Percentiles rank a stretch among this genome's conserved stretches.
These are phyloP conservation scores for Backusella tuberculispora DNA, from an alignment of 192 early-diverging fungal genomes.

Conservation along the genomic window DNA sequence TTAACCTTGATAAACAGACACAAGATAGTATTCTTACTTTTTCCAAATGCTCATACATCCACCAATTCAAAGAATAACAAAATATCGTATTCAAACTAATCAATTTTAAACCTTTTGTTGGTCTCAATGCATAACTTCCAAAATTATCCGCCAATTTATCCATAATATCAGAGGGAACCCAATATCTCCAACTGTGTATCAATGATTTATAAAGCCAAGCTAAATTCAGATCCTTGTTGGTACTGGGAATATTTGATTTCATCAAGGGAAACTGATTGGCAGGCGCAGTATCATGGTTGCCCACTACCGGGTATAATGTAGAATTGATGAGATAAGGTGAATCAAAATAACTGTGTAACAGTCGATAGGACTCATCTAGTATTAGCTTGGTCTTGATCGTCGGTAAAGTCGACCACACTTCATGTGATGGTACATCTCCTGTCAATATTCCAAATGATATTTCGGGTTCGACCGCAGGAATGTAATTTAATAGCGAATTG, in stretches of 20 bases:
- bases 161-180: slow-evolving; percentile 38
- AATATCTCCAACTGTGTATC: slow-evolving; percentile 51
- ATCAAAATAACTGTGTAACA: slow-evolving; percentile 41
- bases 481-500: slow-evolving; percentile 46
- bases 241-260: slow-evolving; percentile 5
- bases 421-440: slow-evolving; percentile 58
- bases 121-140: slow-evolving; percentile 55
- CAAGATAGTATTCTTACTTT: slow-evolving; percentile 16
- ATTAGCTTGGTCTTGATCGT: slow-evolving; percentile 43
- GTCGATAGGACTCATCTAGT: slow-evolving; percentile 40
- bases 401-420: slow-evolving; percentile 51
- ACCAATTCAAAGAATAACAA: slow-evolving; percentile 61
- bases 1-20: neutral
- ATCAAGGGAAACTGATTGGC: slow-evolving; percentile 44
- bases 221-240: slow-evolving; percentile 24
- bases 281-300: slow-evolving; percentile 59
- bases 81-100: slow-evolving; percentile 63
- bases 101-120: slow-evolving; percentile 48
- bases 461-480: slow-evolving; percentile 43
- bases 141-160: slow-evolving; percentile 40
- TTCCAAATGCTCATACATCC: slow-evolving; percentile 46
- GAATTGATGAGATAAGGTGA: slow-evolving; percentile 35
- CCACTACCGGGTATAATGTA: slow-evolving; percentile 51
- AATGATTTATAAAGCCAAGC: slow-evolving; percentile 53
- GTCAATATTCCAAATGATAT: slow-evolving; percentile 53